These are phyloP conservation scores for Eucalyptus lansdowneana DNA, from an alignment of 345 rosid species.

Conservation along the genomic window DNA sequence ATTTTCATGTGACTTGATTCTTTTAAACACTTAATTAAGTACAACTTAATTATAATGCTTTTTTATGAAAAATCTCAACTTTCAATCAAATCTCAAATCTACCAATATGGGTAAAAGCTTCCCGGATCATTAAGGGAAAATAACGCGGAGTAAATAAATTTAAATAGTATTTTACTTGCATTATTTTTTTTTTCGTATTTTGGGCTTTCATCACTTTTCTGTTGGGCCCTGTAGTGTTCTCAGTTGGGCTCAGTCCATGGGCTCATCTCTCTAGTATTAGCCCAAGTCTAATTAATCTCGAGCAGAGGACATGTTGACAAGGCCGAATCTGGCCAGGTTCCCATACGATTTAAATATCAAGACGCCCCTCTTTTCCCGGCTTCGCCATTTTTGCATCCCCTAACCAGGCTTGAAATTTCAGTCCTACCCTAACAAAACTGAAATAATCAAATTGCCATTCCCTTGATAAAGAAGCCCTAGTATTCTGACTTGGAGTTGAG, in stretches of 20 bases:
- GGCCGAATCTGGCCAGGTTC: too few relatives aligned
- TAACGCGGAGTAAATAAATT: background rate
- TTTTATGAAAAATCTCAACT: background rate
- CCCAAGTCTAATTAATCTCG: background rate
- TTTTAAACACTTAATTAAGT: rapidly evolving
- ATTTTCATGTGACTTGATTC: rapidly evolving
- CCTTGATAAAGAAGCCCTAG: background rate
- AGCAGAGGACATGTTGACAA: too few relatives aligned
- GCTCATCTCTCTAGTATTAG: background rate
- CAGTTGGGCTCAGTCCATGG: background rate
- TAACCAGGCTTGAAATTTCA: background rate
- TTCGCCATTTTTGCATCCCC: background rate
- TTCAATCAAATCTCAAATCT: rapidly evolving
- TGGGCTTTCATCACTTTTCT: background rate
- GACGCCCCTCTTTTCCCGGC: background rate
- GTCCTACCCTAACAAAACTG: background rate
- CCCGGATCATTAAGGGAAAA: background rate
- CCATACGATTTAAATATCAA: too few relatives aligned
- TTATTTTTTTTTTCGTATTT: background rate
- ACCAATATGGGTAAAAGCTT: rapidly evolving
- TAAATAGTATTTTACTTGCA: background rate
- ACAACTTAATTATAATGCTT: rapidly evolving
- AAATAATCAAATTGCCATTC: background rate
- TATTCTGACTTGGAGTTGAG: background rate
- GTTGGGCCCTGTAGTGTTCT: background rate